A percentile compares a stretch with the other conserved stretches of the same genome.
Conservation (phyloP, 1,284 basidiomycete species). For the Microbotryum lychnidis-dioicae region DNA sequence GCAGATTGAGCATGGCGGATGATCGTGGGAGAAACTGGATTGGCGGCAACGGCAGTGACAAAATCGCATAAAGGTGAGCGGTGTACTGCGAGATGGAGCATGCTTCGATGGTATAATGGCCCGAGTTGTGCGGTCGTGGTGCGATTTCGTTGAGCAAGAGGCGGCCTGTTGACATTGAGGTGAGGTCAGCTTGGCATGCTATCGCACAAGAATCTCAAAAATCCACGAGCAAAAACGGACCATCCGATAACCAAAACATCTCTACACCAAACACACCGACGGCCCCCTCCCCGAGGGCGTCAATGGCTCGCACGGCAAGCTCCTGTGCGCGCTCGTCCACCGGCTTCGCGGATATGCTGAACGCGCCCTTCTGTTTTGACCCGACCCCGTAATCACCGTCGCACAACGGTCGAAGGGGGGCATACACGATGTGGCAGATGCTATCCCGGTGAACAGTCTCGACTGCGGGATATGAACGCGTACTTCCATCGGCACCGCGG, state of each 20-base stretch:
- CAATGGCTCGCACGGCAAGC: conserved; percentile 76
- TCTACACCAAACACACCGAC: conserved; percentile 91
- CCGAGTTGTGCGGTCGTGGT: conserved; percentile 97
- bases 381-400: conserved; percentile 12
- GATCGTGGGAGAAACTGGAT: conserved; percentile 80
- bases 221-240: conserved; percentile 45
- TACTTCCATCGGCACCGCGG: conserved; percentile 62
- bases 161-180: conserved; percentile 47
- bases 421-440: conserved; percentile 87
- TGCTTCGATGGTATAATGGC: conserved; percentile 99
- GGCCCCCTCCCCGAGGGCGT: conserved; percentile 67
- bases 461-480: conserved; percentile 80
- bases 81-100: conserved; percentile 95
- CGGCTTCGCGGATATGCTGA: conserved; percentile 7
- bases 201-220: neutral
- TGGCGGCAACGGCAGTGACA: conserved; percentile 79
- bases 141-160: conserved; percentile 95
- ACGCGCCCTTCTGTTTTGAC: conserved; percentile 11
- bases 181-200: conserved; percentile 9
- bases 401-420: conserved; percentile 55
- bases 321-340: conserved; percentile 54
- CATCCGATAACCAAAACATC: conserved; percentile 87
- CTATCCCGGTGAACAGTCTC: conserved; percentile 94
- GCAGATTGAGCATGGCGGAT: conserved; percentile 89
- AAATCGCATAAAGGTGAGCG: conserved; percentile 94